Conservation (phyloP, 2,329 filamentous ascomycete genomes). For the Xylaria sp. region DNA sequence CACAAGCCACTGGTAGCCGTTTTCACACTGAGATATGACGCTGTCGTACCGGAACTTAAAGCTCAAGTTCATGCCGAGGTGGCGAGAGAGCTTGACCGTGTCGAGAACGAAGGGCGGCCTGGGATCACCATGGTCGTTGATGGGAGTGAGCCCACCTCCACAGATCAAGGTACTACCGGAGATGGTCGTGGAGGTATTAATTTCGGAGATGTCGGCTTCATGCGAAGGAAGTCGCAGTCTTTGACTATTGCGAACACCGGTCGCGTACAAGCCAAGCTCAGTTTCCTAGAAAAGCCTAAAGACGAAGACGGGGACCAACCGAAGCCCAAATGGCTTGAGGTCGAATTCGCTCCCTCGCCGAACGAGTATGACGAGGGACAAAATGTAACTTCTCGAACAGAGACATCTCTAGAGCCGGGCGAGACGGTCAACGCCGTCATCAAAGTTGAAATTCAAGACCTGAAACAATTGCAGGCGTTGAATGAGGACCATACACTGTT, state of each 20-base stretch:
- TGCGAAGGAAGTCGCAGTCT: constrained; percentile 70
- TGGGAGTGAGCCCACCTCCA: constrained; percentile 52
- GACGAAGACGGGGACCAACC: constrained; percentile 54
- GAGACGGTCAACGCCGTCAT: constrained; percentile 80
- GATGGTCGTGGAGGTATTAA: constrained; percentile 71
- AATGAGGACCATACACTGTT: constrained; percentile 74
- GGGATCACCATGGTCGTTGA: constrained; percentile 86
- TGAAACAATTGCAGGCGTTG: constrained; percentile 72
- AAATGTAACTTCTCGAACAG: constrained; percentile 52
- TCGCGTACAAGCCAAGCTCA: constrained; percentile 79
- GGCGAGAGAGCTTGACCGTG: constrained; percentile 85
- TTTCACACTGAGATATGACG: constrained; percentile 86
- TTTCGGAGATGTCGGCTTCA: constrained; percentile 79
- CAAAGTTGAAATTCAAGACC: constrained; percentile 71
- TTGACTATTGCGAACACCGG: constrained; percentile 94
- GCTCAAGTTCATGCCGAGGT: constrained; percentile 86
- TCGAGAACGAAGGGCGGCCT: constrained; percentile 89
- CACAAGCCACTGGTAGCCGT: constrained; percentile 91
- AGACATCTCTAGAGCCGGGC: constrained; percentile 81
- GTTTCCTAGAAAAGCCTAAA: constrained; percentile 78
- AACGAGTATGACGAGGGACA: constrained; percentile 30
- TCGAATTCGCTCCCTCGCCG: constrained; percentile 40
- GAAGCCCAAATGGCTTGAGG: constrained; percentile 45
- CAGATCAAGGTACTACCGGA: constrained; percentile 51
- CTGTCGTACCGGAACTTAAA: constrained; percentile 85